Percentiles rank a stretch among this genome's conserved stretches.
Conservation (phyloP, 2,329 filamentous ascomycete genomes). For the Massarina eburnea region DNA sequence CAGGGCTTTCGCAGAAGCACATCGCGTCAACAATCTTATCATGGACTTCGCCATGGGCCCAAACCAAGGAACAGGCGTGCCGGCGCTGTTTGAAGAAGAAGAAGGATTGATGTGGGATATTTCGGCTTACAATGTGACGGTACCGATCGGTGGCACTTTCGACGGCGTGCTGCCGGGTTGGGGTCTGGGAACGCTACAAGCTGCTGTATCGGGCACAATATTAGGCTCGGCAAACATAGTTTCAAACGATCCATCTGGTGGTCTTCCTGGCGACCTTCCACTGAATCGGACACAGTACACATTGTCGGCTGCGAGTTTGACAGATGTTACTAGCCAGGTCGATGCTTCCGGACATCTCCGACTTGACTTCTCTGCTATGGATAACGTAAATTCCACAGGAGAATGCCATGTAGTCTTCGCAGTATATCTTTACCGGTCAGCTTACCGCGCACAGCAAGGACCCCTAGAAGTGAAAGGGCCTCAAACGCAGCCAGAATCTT, state of each 20-base stretch:
- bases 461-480: slow-evolving; percentile 22
- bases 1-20: slow-evolving; percentile 23
- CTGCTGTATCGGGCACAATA: slow-evolving; percentile 19
- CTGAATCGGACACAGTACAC: slow-evolving; percentile 21
- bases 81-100: slow-evolving; percentile 25
- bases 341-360: slow-evolving; percentile 21
- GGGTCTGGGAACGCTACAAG: slow-evolving; percentile 37
- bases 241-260: slow-evolving; percentile 13
- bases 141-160: slow-evolving; percentile 32
- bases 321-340: slow-evolving; percentile 31
- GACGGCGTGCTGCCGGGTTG: slow-evolving; percentile 42
- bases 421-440: slow-evolving; percentile 29
- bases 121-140: slow-evolving; percentile 25
- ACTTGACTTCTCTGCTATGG: slow-evolving; percentile 17
- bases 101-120: slow-evolving; percentile 40
- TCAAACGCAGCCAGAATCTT: slow-evolving; percentile 17
- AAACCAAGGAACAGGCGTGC: slow-evolving; percentile 48
- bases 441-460: slow-evolving; percentile 33
- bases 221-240: slow-evolving; percentile 5
- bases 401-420: slow-evolving; percentile 27
- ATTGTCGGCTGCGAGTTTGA: slow-evolving; percentile 20
- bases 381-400: slow-evolving; percentile 4
- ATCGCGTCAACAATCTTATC: slow-evolving; percentile 35
- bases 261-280: slow-evolving; percentile 12
- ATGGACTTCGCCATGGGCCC: slow-evolving; percentile 49